A percentile compares a stretch with the other conserved stretches of the same genome.
phyloP scores from a whole-genome alignment of 768 basidiomycete genomes.

The Lactarius sanguifluus region DNA sequence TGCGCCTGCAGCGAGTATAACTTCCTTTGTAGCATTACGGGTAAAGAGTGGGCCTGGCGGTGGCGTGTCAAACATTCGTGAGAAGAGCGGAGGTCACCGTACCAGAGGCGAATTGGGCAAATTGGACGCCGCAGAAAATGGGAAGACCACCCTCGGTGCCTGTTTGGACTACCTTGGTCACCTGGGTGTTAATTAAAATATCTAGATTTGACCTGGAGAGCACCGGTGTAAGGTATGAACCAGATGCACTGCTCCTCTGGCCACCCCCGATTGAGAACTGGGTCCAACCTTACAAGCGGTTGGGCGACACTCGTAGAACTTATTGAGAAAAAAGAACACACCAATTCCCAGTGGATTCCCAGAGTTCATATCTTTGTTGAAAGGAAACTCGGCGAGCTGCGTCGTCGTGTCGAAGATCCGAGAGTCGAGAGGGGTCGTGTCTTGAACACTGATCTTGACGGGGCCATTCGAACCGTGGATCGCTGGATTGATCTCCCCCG shows the following conservation, averaged over 20 bases:
- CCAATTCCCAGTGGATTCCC: slow-evolving; percentile 33
- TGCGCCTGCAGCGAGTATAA: slow-evolving; percentile 26
- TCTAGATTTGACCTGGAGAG: slow-evolving; percentile 1
- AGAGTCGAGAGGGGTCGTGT: neutral
- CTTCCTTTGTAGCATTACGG: slow-evolving; percentile 19
- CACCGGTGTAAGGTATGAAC: neutral
- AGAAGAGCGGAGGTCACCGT: neutral
- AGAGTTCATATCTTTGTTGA: slow-evolving; percentile 32
- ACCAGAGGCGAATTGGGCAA: neutral
- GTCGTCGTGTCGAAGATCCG: slow-evolving; percentile 23
- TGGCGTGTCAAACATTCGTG: neutral
- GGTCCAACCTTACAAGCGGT: neutral
- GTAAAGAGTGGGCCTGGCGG: slow-evolving; percentile 19
- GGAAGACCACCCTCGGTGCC: neutral
- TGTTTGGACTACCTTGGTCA: slow-evolving; percentile 7
- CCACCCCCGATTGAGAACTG: slow-evolving; percentile 6
- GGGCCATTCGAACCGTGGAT: slow-evolving; percentile 33
- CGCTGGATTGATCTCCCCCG: slow-evolving; percentile 30
- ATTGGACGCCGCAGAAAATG: neutral
- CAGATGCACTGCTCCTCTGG: neutral
- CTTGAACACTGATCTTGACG: slow-evolving; percentile 30
- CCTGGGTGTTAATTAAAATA: neutral
- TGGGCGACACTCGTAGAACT: neutral
- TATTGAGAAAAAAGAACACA: slow-evolving; percentile 8
- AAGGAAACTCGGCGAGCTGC: slow-evolving; percentile 32